Base-by-base conservation (phyloP, 2,329 filamentous ascomycete species). In the Penicillium hesseltinei region DNA sequence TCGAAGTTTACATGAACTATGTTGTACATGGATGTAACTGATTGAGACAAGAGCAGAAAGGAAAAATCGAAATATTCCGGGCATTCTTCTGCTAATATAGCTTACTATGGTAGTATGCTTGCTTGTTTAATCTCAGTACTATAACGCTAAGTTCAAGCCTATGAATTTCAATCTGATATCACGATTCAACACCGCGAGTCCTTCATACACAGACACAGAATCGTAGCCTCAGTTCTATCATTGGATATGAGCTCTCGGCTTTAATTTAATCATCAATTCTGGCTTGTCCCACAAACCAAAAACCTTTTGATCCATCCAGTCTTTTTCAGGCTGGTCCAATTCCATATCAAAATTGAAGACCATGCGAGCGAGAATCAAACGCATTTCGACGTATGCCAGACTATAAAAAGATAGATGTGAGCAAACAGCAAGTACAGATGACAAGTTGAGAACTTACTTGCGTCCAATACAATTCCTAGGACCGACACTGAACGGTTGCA, bases 401-500 rank as follows among this genome's bases (percentile, higher is more conserved):
- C 61, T 63, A 13, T 5, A 45, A 19, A 35, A 35, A 21, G 5
- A 23, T 4, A 23, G 4, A 27, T 9, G 23, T 56, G 5, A 51
- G 46, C 11, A 38, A 23, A 5, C 3, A 15, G 3, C 15, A 7
- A n/a, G 5, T 8, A 35, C 4, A 3, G 0, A 17, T 1, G 33
- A 23, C 2, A 19, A 5, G 1, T 10, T 15, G 3, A 48, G 9
- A 11, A 48, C 56, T 55, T 33, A 64, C 61, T 64, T 63, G 27
- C 58, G 56, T 25, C 62, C 81, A 25, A 83, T 74, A 56, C 81
- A 83, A 51, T 81, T 80, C 2, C 81, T 71, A 3, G 81, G 77
- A 0, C 81, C 80, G 4, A 79, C 54, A 1, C 75, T 76, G 56
- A 84, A 82, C 0, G 81, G 78, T 66, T 82, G 77, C 48, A 80